Base-by-base conservation (phyloP, 164 flowering plant genomes). In the Chimonanthus salicifolius region DNA sequence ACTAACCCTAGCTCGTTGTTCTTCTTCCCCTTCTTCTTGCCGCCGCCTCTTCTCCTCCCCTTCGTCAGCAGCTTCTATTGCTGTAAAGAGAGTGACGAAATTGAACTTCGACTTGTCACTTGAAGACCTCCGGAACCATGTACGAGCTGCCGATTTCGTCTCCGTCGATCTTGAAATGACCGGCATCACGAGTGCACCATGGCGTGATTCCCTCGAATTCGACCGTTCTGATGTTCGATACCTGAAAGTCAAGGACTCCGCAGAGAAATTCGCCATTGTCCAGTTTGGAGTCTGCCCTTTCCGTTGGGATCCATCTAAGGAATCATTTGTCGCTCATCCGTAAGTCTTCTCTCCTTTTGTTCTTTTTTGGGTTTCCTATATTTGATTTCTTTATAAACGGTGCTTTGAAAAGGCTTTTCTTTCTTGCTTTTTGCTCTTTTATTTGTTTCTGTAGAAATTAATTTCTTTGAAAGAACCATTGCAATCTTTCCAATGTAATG, bases 231-330 rank as follows among this genome's bases (percentile, higher is more conserved):
- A 92, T 71, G 80, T 93, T 20, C 79, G 82, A 44, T 95, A 92
- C 74, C 85, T 95, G 73, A 95, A 95, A 71, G 85, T 93, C 71
- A 93, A 89, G 69, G 98, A 93, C 76, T 95, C 98, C 6, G 97
- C 92, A n/a, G 92, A 90, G 84, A 93, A 92, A 67, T 95, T 93
- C 78, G 98, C 99, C 51, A 97, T 90, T 60, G 78, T 95, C 76
- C 99, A 95, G 81, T 88, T 93, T 75, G 99, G 99, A 3, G 94
- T 95, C 9, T 93, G 97, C 71, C 97, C 99, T 10, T 93, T 93
- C 70, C 88, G 94, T 0, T 95, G 94, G 96, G 99, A 95, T 67
- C 11, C 80, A 0, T 70, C 67, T 44, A 84, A 75, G 58, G 78
- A 80, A 21, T 82, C 87, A 11, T 89, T 95, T 69, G 54, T 90